Evolutionary conservation across 208 protist genomes (phyloP).

Genomic region (Trypanosoma theileri): DNA sequence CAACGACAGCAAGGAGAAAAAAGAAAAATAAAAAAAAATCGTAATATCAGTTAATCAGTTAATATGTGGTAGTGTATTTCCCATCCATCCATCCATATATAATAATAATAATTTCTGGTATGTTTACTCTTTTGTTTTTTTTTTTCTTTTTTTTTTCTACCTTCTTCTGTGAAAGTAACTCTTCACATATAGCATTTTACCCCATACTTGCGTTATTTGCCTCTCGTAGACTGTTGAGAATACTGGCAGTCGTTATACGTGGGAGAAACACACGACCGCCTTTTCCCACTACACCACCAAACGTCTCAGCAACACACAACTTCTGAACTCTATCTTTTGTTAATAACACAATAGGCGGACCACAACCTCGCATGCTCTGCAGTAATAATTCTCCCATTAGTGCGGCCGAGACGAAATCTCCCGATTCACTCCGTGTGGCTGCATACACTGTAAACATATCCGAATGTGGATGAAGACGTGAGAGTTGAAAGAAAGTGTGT

Average conservation of each 20-base stretch:
- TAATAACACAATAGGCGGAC: constrained; percentile 64
- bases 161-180: not conserved
- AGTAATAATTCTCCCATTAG: constrained; percentile 47
- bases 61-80: too few species aligned
- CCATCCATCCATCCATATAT: too few species aligned
- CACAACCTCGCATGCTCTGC: constrained; percentile 18
- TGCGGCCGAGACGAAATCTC: constrained; percentile 54
- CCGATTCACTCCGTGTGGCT: constrained; percentile 58
- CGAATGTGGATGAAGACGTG: constrained; percentile 52
- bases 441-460: constrained; percentile 73
- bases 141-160: too few species aligned
- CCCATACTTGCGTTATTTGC: constrained; percentile 26
- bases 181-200: not conserved
- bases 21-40: constrained; percentile 4
- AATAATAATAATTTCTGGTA: too few species aligned
- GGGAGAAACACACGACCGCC: constrained; percentile 29
- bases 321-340: constrained; percentile 68
- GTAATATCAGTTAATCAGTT: not conserved
- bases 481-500: constrained; percentile 69
- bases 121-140: too few species aligned
- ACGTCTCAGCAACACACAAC: constrained; percentile 43
- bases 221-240: constrained; percentile 23
- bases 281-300: constrained; percentile 28
- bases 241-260: constrained; percentile 15
- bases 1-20: constrained; percentile 1